A percentile compares a stretch with the other conserved stretches of the same genome.
phyloP scores from a whole-genome alignment of 192 early-diverging fungal species.

The Coemansia sp. region DNA sequence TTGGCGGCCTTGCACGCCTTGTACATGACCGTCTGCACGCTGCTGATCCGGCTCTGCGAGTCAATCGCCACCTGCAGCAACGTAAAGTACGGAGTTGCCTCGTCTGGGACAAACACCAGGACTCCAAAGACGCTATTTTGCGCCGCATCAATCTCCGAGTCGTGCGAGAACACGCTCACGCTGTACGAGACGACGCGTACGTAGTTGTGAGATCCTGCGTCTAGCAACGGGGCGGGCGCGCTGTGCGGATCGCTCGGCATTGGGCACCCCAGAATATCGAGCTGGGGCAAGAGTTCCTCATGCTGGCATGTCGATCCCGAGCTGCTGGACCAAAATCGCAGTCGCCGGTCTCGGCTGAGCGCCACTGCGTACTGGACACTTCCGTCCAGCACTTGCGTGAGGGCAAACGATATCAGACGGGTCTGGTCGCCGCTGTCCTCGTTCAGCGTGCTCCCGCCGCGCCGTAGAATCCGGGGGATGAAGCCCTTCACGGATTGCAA shows the following conservation, averaged over 20 bases:
- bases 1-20: constrained; percentile 41
- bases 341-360: constrained; percentile 41
- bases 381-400: constrained; percentile 26
- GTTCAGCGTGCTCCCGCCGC: constrained; percentile 6
- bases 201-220: constrained; percentile 12
- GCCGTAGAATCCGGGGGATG: constrained; percentile 35
- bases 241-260: constrained; percentile 27
- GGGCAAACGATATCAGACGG: constrained; percentile 16
- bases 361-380: constrained; percentile 34
- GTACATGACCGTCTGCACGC: constrained; percentile 37
- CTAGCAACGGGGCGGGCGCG: constrained; percentile 6
- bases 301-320: constrained; percentile 23
- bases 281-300: constrained; percentile 32
- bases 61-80: constrained; percentile 22
- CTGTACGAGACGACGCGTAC: constrained; percentile 27
- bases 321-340: constrained; percentile 40
- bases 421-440: constrained; percentile 4
- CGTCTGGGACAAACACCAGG: constrained; percentile 48
- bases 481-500: constrained; percentile 27
- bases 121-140: constrained; percentile 25
- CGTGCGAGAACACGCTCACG: constrained; percentile 8
- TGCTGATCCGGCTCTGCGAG: constrained; percentile 8
- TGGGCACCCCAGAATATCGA: constrained; percentile 23
- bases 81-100: constrained; percentile 46
- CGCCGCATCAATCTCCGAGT: constrained; percentile 11